Conservation (phyloP, 2,329 filamentous ascomycete species). For the Xylariomycetidae sp. region DNA sequence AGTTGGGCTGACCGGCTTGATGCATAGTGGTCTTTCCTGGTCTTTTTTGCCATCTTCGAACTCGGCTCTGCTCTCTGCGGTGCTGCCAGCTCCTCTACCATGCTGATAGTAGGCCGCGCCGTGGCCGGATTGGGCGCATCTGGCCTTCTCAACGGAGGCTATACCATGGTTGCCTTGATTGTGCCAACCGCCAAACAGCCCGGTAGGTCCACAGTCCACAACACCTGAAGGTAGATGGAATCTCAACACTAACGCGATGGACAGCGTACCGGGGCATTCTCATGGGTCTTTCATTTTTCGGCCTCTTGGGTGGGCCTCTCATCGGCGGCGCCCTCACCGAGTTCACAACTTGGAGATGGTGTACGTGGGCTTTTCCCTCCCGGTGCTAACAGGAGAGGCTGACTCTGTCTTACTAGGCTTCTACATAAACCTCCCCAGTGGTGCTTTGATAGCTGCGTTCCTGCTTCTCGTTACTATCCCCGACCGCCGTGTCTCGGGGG, state of each 20-base stretch:
- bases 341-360: slow-evolving; percentile 12
- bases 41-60: slow-evolving; percentile 6
- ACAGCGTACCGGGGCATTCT: not conserved
- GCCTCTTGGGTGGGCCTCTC: slow-evolving; percentile 4
- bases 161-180: slow-evolving; percentile 3
- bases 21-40: slow-evolving; percentile 4
- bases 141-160: slow-evolving; percentile 10
- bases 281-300: slow-evolving; percentile 1
- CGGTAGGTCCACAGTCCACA: no score
- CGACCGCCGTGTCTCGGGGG: no score
- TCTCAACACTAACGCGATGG: no score
- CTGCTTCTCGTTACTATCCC: no score
- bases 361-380: no score
- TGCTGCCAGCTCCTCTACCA: slow-evolving; percentile 6
- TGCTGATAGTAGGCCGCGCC: slow-evolving; percentile 8
- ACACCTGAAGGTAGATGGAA: no score
- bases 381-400: no score
- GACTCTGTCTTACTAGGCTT: no score
- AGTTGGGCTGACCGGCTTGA: slow-evolving; percentile 1
- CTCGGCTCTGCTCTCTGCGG: slow-evolving; percentile 9
- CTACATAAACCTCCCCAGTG: no score
- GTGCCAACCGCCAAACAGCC: slow-evolving; percentile 5
- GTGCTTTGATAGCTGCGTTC: no score
- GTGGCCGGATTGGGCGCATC: slow-evolving; percentile 6
- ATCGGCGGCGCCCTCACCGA: slow-evolving; percentile 8